phyloP scores from a whole-genome alignment of 2,329 filamentous ascomycete species.

The Hypoxylon sp. region DNA sequence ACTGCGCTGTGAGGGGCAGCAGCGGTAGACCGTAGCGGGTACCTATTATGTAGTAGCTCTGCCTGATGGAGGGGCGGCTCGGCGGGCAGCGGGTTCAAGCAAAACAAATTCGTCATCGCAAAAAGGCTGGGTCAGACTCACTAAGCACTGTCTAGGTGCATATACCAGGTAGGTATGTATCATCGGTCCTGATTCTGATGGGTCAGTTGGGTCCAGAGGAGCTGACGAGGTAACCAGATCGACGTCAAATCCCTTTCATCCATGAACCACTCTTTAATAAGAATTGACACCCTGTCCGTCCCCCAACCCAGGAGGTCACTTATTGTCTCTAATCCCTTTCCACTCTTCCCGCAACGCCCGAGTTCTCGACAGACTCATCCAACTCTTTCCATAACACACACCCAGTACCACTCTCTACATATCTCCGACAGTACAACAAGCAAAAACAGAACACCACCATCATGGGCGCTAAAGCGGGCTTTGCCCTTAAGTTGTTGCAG shows the following conservation, averaged over 20 bases:
- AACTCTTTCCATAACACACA: slow-evolving; percentile 14
- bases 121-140: slow-evolving; percentile 6
- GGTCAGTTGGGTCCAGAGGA: not conserved
- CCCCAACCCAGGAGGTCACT: slow-evolving; percentile 1
- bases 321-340: slow-evolving; percentile 12
- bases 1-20: too few species aligned
- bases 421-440: slow-evolving; percentile 6
- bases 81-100: slow-evolving; percentile 8
- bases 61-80: slow-evolving; percentile 17
- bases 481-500: slow-evolving; percentile 72
- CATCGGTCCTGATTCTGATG: not conserved
- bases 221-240: not conserved
- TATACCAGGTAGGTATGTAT: too few species aligned
- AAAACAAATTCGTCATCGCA: slow-evolving; percentile 32
- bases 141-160: slow-evolving; percentile 6
- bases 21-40: too few species aligned
- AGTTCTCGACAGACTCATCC: slow-evolving; percentile 2
- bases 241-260: slow-evolving; percentile 32
- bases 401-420: slow-evolving; percentile 22
- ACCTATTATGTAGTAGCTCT: too few species aligned
- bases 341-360: slow-evolving; percentile 12
- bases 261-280: slow-evolving; percentile 17
- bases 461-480: slow-evolving; percentile 66
- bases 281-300: slow-evolving; percentile 16
- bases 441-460: slow-evolving; percentile 38